Percentiles rank a stretch among this genome's conserved stretches.
Evolutionary conservation across 352 stramenopile species (phyloP).

Genomic region (Phytopythium montanum): DNA sequence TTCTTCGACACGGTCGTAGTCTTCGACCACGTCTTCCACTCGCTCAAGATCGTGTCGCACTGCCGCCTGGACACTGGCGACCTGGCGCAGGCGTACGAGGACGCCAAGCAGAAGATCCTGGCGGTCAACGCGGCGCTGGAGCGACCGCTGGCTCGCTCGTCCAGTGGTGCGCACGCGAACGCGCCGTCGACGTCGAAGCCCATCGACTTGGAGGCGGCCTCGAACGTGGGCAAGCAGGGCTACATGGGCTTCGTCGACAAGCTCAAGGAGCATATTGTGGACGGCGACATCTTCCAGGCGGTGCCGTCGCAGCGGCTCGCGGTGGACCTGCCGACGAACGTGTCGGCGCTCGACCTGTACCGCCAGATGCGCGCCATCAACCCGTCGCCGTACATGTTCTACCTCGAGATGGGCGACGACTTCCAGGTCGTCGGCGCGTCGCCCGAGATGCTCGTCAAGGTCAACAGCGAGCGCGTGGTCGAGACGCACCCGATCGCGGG

Average conservation of each 20-base stretch:
- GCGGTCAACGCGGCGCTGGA: constrained; percentile 59
- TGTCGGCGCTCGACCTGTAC: constrained; percentile 81
- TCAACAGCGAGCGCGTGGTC: constrained; percentile 77
- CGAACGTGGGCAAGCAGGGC: constrained; percentile 77
- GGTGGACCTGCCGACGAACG: constrained; percentile 58
- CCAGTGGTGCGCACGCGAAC: constrained; percentile 54
- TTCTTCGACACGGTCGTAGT: constrained; percentile 88
- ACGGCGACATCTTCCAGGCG: constrained; percentile 89
- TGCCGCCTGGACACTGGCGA: constrained; percentile 65
- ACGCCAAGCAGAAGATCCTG: constrained; percentile 71
- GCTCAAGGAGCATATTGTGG: constrained; percentile 87
- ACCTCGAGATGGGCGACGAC: constrained; percentile 77
- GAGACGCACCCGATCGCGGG: constrained; percentile 90
- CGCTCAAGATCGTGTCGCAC: constrained; percentile 88
- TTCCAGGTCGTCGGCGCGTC: constrained; percentile 87
- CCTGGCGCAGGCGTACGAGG: constrained; percentile 61
- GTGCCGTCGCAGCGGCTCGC: constrained; percentile 81
- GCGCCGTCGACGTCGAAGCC: constrained; percentile 23
- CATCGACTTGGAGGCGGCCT: constrained; percentile 70
- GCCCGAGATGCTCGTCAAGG: constrained; percentile 89
- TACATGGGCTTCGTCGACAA: constrained; percentile 88
- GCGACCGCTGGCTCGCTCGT: constrained; percentile 48
- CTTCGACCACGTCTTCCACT: constrained; percentile 90
- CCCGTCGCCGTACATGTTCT: constrained; percentile 91
- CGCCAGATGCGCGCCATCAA: constrained; percentile 88